Percentiles rank a stretch among this genome's conserved stretches.
phyloP scores from a whole-genome alignment of 352 stramenopile genomes.

The Phytophthora sp. region DNA sequence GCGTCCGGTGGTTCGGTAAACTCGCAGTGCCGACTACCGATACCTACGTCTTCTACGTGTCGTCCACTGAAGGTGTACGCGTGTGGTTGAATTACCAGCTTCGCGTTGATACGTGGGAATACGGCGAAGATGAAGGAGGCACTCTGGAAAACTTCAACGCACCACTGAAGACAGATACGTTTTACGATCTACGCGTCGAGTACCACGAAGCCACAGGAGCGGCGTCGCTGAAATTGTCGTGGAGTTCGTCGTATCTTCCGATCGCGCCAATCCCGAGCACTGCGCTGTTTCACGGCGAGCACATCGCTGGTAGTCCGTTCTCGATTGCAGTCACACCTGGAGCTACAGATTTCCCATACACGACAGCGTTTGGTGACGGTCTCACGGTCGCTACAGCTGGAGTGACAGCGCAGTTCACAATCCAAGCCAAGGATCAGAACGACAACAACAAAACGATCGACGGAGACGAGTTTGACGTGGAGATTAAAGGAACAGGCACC shows the following conservation, averaged over 20 bases:
- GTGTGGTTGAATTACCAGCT: conserved; percentile 94
- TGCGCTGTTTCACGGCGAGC: conserved; percentile 86
- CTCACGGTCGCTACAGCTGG: conserved; percentile 82
- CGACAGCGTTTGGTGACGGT: conserved; percentile 87
- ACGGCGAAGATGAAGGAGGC: conserved; percentile 41
- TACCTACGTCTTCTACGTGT: conserved; percentile 93
- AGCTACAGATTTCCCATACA: conserved; percentile 95
- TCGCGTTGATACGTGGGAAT: conserved; percentile 92
- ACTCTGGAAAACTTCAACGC: conserved; percentile 78
- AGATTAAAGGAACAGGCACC: conserved; percentile 43
- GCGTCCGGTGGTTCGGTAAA: conserved; percentile 95
- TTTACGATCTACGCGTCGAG: conserved; percentile 95
- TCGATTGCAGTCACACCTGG: conserved; percentile 89
- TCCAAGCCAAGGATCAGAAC: conserved; percentile 94
- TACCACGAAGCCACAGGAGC: conserved; percentile 94
- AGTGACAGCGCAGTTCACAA: conserved; percentile 88
- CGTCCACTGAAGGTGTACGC: conserved; percentile 91
- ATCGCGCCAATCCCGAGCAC: conserved; percentile 84
- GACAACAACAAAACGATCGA: conserved; percentile 92
- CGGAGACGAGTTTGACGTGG: conserved; percentile 81
- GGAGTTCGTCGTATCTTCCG: conserved; percentile 92
- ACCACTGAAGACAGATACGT: conserved; percentile 67
- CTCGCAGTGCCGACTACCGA: conserved; percentile 81
- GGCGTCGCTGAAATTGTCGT: conserved; percentile 89
- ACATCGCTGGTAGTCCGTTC: conserved; percentile 96